Base-by-base conservation (phyloP, 164 flowering plant species). In the Nelumbo lutea region DNA sequence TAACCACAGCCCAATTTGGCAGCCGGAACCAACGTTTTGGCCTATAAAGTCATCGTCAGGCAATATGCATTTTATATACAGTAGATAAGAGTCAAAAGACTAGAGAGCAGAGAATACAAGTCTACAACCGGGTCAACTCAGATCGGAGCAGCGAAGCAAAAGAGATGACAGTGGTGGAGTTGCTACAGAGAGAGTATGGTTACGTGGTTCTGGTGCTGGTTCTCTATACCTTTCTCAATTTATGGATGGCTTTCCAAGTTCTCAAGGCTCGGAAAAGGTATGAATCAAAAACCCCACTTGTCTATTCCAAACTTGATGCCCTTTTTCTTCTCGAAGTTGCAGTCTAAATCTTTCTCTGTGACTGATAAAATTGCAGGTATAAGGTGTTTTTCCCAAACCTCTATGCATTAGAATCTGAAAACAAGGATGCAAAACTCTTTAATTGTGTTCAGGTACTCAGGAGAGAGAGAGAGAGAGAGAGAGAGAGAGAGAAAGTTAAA, bases 351-450 rank as follows among this genome's bases (percentile, higher is more conserved):
- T 6, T 4, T 42, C 14, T 53, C 2, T 9, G 3, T 53, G 2
- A 8, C 14, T 53, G 14, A 9, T 10, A 13, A 43, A 42, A 50
- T 59, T 64, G 39, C 78, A 91, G 96, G 91, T 90, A 88, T 68
- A 88, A 90, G 68, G 97, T 93, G 41, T 69, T 42, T 11, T 86
- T 87, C 66, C 98, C 98, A 1, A 82, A 83, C 38, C 76, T 93
- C 8, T 90, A 93, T 67, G 97, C 98, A 3, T 0, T 58, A 1
- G 93, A 90, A 76, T 83, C 97, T n/a, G 98, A 93, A 11, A 93
- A 87, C 81, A 90, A 90, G 76, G 88, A 93, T 71, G 96, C 95
- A 14, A 90, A 93, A 75, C 77, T 79, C 79, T 93, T 90, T 83
- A 93, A 93, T 70, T 90, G 98, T 70, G 84, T 93, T 53, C 98